Conservation (phyloP, 345 rosid species). For the Chamaenerion angustifolium region DNA sequence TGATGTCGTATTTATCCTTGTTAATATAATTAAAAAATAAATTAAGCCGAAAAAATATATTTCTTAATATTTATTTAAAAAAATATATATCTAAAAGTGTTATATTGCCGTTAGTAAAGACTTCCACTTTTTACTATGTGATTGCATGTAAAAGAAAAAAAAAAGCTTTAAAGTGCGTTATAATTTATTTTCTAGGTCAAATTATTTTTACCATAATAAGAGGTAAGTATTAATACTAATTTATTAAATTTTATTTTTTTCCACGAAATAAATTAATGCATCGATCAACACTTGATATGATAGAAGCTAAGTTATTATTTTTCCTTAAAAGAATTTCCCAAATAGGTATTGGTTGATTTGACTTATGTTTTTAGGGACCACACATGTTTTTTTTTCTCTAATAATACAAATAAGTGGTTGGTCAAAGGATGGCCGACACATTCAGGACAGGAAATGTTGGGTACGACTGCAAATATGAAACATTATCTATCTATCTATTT, state of each 20-base stretch:
- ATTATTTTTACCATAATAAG: neutral
- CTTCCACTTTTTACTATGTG: no score
- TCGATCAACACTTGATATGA: neutral
- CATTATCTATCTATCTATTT: neutral
- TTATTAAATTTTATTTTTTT: no score
- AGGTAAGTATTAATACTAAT: no score
- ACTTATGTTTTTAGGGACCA: slow-evolving; percentile 6
- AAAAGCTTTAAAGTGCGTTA: neutral
- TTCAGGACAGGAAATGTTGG: slow-evolving; percentile 3
- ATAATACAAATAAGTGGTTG: no score
- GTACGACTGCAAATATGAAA: neutral
- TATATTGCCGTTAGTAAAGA: no score
- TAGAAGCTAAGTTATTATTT: neutral
- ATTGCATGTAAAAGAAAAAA: neutral
- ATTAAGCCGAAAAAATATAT: no score
- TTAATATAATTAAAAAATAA: no score
- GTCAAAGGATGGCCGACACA: no score
- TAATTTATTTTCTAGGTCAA: neutral
- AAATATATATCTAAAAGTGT: no score
- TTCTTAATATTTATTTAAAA: no score
- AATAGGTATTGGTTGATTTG: slow-evolving; percentile 15
- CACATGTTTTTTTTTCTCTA: no score
- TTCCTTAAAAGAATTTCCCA: neutral
- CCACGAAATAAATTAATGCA: neutral
- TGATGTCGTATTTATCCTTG: no score